These are phyloP conservation scores for Neurospora sp. DNA, from an alignment of 495 filamentous ascomycete species.

Conservation along the genomic window DNA sequence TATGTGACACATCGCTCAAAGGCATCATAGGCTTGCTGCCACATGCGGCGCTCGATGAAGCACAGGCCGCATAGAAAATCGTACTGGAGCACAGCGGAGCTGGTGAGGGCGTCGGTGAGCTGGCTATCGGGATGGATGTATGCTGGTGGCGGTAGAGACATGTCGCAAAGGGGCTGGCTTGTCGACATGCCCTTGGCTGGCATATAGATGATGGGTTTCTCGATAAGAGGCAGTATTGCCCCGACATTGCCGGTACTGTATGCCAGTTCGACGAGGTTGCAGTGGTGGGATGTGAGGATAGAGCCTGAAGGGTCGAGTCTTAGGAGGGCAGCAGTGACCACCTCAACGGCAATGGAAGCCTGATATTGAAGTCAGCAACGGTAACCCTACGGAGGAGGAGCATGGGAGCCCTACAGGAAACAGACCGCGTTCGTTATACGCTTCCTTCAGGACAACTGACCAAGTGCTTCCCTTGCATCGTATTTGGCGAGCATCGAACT, in stretches of 20 bases:
- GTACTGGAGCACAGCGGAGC: slow-evolving; percentile 60
- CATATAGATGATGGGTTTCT: slow-evolving; percentile 58
- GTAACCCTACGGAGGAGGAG: background rate
- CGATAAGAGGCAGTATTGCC: slow-evolving; percentile 53
- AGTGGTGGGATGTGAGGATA: slow-evolving; percentile 59
- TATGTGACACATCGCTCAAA: slow-evolving; percentile 58
- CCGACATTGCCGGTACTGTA: slow-evolving; percentile 39
- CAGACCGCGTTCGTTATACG: slow-evolving; percentile 15
- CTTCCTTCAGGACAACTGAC: slow-evolving; percentile 16
- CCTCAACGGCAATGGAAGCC: slow-evolving; percentile 50
- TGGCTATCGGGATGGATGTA: slow-evolving; percentile 51
- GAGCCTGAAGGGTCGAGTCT: slow-evolving; percentile 61
- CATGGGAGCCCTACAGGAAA: slow-evolving; percentile 25
- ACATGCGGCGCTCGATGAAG: slow-evolving; percentile 63
- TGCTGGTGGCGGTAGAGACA: slow-evolving; percentile 21
- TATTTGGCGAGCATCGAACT: slow-evolving; percentile 37
- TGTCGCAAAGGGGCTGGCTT: slow-evolving; percentile 20
- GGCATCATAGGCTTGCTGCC: slow-evolving; percentile 60
- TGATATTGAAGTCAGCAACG: slow-evolving; percentile 6
- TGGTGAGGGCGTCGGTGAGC: slow-evolving; percentile 46
- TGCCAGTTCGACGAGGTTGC: slow-evolving; percentile 51
- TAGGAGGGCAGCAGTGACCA: slow-evolving; percentile 56
- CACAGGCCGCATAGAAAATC: slow-evolving; percentile 69
- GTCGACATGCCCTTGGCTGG: slow-evolving; percentile 33
- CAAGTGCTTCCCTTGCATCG: slow-evolving; percentile 29